These are phyloP conservation scores for Ceratocystis alfenasii DNA, from an alignment of 2,329 filamentous ascomycete genomes.

Conservation along the genomic window DNA sequence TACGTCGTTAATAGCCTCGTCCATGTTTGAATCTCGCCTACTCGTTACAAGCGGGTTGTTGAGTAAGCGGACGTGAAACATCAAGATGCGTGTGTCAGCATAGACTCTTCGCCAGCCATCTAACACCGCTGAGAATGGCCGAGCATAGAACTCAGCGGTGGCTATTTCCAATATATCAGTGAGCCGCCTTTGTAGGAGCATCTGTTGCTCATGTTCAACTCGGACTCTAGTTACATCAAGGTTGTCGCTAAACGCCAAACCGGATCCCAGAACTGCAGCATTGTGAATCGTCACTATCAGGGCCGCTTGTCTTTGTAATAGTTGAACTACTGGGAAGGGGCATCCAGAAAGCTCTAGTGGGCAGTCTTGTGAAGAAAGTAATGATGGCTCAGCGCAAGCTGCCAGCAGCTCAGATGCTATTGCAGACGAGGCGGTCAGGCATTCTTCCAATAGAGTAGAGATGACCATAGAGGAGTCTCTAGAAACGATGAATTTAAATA, in stretches of 20 bases:
- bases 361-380: conserved; percentile 10
- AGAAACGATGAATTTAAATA: neutral
- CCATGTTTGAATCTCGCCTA: neutral
- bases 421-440: neutral
- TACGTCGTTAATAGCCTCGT: conserved; percentile 13
- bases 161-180: conserved; percentile 20
- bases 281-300: neutral
- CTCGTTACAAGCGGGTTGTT: neutral
- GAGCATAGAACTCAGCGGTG: conserved; percentile 19
- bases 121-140: conserved; percentile 35
- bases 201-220: neutral
- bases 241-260: neutral
- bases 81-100: conserved; percentile 56
- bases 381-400: conserved; percentile 4
- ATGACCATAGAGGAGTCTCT: neutral
- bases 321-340: conserved; percentile 15
- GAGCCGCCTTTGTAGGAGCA: conserved; percentile 13
- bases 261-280: neutral
- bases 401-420: conserved; percentile 15
- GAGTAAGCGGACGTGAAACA: conserved; percentile 36
- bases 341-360: conserved; percentile 16
- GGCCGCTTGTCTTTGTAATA: conserved; percentile 19
- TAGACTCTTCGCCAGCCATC: conserved; percentile 58
- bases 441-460: neutral
- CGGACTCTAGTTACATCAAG: neutral